phyloP scores from a whole-genome alignment of 2,329 filamentous ascomycete species.

The Sodiomyces alkalinus region DNA sequence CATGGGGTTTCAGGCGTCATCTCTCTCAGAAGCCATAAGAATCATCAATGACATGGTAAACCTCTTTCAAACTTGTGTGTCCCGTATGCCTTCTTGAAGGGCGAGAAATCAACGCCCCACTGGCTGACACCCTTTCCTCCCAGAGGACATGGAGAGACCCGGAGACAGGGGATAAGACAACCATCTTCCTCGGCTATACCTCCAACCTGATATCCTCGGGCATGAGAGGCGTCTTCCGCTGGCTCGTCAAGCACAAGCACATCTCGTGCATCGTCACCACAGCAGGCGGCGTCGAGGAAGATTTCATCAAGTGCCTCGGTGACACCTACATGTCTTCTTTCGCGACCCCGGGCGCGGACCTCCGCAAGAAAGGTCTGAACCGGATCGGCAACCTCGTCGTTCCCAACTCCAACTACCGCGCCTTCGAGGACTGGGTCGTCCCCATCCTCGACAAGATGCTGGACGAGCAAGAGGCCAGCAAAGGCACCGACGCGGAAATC shows the following conservation, averaged over 20 bases:
- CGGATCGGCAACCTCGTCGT: slow-evolving; percentile 92
- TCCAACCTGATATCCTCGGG: slow-evolving; percentile 96
- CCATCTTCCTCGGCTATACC: slow-evolving; percentile 94
- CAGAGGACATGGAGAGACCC: slow-evolving; percentile 67
- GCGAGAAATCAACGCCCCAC: slow-evolving; percentile 2
- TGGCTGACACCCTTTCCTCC: slow-evolving; percentile 10
- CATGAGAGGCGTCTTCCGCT: slow-evolving; percentile 78
- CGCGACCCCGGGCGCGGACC: slow-evolving; percentile 55
- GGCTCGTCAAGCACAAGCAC: slow-evolving; percentile 83
- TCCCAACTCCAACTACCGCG: slow-evolving; percentile 93
- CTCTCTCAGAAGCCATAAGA: slow-evolving; percentile 71
- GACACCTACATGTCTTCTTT: slow-evolving; percentile 89
- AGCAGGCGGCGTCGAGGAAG: slow-evolving; percentile 89
- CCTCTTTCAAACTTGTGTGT: slow-evolving; percentile 4
- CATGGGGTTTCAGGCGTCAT: slow-evolving; percentile 63
- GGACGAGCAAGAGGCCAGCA: slow-evolving; percentile 76
- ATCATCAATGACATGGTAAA: slow-evolving; percentile 93
- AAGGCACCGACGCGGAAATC: slow-evolving; percentile 47
- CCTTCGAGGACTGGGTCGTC: slow-evolving; percentile 94
- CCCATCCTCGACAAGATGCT: slow-evolving; percentile 93
- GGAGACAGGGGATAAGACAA: slow-evolving; percentile 65
- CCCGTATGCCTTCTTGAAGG: too few species aligned
- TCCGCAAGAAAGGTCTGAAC: slow-evolving; percentile 80
- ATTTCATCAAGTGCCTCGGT: slow-evolving; percentile 95
- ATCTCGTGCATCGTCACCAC: slow-evolving; percentile 90